Conservation (phyloP, 2,329 filamentous ascomycete species). For the Stagonosporopsis vannaccii region DNA sequence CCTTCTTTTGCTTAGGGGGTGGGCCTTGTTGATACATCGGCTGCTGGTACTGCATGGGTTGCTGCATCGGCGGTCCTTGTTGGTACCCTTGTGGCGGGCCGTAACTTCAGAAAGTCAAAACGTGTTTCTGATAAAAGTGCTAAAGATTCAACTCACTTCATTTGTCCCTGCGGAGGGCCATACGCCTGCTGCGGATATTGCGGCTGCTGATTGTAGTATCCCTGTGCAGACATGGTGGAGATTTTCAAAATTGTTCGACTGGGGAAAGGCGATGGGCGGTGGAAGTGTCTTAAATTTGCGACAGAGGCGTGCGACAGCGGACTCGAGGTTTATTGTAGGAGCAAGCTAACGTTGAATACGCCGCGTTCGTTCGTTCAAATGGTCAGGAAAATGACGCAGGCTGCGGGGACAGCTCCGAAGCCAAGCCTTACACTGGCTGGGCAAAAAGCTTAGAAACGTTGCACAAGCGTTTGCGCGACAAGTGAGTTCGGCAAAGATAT, state of each 20-base stretch:
- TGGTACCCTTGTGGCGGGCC: conserved; percentile 3
- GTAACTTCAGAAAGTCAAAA: neutral
- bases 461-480: neutral
- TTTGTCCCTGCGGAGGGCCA: neutral
- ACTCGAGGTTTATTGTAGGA: neutral
- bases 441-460: conserved; percentile 13
- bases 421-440: conserved; percentile 12
- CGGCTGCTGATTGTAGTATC: conserved; percentile 46
- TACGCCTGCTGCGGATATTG: conserved; percentile 50
- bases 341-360: neutral
- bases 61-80: conserved; percentile 29
- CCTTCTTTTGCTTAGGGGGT: conserved; percentile 57
- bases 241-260: neutral
- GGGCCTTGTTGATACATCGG: conserved; percentile 58
- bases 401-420: conserved; percentile 3
- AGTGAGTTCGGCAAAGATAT: neutral
- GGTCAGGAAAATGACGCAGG: conserved; percentile 1
- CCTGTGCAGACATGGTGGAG: conserved; percentile 44
- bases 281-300: neutral
- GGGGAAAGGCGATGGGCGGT: neutral
- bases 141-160: neutral
- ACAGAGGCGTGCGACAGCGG: neutral
- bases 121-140: no score
- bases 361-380: conserved; percentile 4
- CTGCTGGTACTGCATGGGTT: conserved; percentile 45